Evolutionary conservation across 176 grass and related monocot species (phyloP), one percentile per base, ranked within the genome.

Genomic region (Poa pratensis): DNA sequence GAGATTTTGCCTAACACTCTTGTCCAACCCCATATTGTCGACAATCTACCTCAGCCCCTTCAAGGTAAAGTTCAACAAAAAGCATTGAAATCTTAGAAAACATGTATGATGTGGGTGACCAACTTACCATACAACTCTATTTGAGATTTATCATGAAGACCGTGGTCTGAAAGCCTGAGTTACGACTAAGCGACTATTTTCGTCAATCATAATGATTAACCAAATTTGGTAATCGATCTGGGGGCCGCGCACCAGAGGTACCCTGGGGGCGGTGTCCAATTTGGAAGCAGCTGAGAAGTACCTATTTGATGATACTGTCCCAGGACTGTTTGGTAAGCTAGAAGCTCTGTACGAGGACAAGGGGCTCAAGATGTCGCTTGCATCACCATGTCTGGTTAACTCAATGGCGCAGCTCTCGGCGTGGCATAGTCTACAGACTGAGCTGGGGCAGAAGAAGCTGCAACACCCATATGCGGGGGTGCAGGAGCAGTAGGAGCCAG

Each of bases 81-180:
- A 32, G 73, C 48, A 75, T 6, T 53, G 24, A 19, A 75, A 75
- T 75, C 49, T 26, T 32, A 53, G 48, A 75, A 32, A 53, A 75
- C 48, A 53, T 32, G 73, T 53, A 75, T 32, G 73, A 75, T 49
- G 48, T 34, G 26, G 48, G 48, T 53, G 73, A 75, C 16, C 27
- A 75, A 75, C 46, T 75, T 50, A 20, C 48, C 73, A 75, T 53
- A 30, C 48, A 75, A 74, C 23, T 74, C 14, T 52, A 51, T 74
- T 74, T 30, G 72, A 1, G 46, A 75, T 75, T 75, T 75, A 75
- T 30, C 48, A 53, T 20, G 48, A 28, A 75, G 73, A 53, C 14
- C 17, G 9, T 75, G 73, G 48, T 75, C 19, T 12, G 24, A 18
- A 52, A 51, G 23, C 23, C 45, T 5, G 45, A 49, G 70, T 74